These are phyloP conservation scores for Graphium sp. DNA, from an alignment of 2,329 filamentous ascomycete genomes.

Conservation along the genomic window DNA sequence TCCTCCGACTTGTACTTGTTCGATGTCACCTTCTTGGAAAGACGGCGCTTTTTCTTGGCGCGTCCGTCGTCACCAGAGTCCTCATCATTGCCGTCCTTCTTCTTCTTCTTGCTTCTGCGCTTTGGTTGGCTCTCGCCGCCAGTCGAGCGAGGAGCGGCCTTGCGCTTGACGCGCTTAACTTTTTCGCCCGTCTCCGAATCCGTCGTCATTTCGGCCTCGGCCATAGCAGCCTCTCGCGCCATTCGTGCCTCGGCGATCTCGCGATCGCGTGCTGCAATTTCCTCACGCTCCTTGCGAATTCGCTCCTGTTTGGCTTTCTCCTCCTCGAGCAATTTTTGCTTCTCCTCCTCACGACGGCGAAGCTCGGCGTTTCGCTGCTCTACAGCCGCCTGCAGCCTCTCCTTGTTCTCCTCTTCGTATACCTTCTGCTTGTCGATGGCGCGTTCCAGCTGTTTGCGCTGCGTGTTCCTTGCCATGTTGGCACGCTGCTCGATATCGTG, in stretches of 20 bases:
- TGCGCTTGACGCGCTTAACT: conserved; percentile 58
- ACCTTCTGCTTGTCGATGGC: conserved; percentile 71
- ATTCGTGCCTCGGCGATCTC: conserved; percentile 52
- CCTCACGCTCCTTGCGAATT: conserved; percentile 72
- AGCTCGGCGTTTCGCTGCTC: conserved; percentile 69
- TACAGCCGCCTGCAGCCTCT: conserved; percentile 68
- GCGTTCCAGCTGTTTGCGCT: conserved; percentile 79
- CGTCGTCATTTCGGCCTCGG: conserved; percentile 65
- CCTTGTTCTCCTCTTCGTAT: conserved; percentile 85
- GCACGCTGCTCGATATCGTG: conserved; percentile 86
- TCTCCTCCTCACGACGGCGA: conserved; percentile 60
- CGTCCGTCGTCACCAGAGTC: conserved; percentile 25
- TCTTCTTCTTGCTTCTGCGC: conserved; percentile 41
- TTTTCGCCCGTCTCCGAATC: conserved; percentile 71
- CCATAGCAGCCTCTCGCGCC: conserved; percentile 50
- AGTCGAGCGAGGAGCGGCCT: conserved; percentile 19
- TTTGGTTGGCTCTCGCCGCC: conserved; percentile 23
- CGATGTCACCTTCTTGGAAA: conserved; percentile 23
- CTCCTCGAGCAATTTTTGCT: conserved; percentile 46
- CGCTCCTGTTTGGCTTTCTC: conserved; percentile 62
- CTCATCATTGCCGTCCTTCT: conserved; percentile 19
- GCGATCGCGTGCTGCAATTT: conserved; percentile 62
- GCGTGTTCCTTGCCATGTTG: conserved; percentile 92
- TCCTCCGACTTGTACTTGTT: conserved; percentile 63
- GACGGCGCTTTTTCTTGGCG: conserved; percentile 45